A percentile compares a stretch with the other conserved stretches of the same genome.
These are phyloP conservation scores for Schizophyllum amplum DNA, from an alignment of 1,284 basidiomycete genomes.

Conservation along the genomic window DNA sequence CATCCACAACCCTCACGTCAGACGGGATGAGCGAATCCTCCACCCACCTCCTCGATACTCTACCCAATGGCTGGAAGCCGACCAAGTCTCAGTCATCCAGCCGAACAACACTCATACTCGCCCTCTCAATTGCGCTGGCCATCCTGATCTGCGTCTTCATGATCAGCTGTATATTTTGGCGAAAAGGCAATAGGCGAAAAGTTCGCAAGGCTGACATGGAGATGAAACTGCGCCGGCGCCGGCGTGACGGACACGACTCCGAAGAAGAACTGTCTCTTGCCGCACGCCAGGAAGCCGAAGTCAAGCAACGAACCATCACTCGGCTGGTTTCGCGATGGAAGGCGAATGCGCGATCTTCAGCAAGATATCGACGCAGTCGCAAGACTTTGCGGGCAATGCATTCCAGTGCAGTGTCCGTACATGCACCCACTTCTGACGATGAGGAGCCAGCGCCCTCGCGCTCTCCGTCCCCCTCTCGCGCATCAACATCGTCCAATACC, in stretches of 20 bases:
- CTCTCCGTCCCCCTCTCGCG: slow-evolving; percentile 13
- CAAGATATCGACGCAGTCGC: slow-evolving; percentile 27
- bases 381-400: no score
- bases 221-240: slow-evolving; percentile 19
- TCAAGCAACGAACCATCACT: slow-evolving; percentile 51
- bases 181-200: slow-evolving; percentile 35
- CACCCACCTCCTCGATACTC: slow-evolving; percentile 26
- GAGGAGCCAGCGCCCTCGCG: slow-evolving; percentile 14
- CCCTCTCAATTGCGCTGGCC: slow-evolving; percentile 52
- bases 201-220: slow-evolving; percentile 27
- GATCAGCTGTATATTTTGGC: slow-evolving; percentile 49
- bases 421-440: no score
- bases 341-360: slow-evolving; percentile 44
- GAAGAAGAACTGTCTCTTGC: slow-evolving; percentile 28
- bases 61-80: slow-evolving; percentile 53
- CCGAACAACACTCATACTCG: slow-evolving; percentile 44
- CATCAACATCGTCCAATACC: slow-evolving; percentile 19
- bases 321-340: slow-evolving; percentile 58
- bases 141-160: slow-evolving; percentile 49
- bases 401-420: no score
- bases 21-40: slow-evolving; percentile 11
- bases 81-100: slow-evolving; percentile 17
- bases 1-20: slow-evolving; percentile 21
- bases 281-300: slow-evolving; percentile 30
- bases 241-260: slow-evolving; percentile 18